Base-by-base conservation (phyloP, 495 filamentous ascomycete genomes). In the Talaromyces liani region DNA sequence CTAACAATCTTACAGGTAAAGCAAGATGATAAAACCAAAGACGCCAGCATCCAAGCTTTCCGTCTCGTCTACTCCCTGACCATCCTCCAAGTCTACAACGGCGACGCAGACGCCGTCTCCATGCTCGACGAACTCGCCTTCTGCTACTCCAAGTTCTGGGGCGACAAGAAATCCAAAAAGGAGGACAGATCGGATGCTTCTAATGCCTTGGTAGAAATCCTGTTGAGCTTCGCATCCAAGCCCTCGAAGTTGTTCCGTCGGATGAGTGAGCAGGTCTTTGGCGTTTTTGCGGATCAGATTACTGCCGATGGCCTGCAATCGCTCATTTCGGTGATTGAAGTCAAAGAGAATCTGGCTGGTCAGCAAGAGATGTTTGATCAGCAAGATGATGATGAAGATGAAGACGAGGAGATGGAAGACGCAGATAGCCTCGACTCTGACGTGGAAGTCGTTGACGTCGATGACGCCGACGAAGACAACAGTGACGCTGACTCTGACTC, bases 61-160 rank as follows among this genome's bases (percentile, higher is more conserved):
- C 86, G 87, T 51, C 80, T 97, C 7, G 79, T 97, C 7, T 93
- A 94, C 72, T 89, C 90, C n/a, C 80, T 96, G 62, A 87, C 88
- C 2, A 84, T 97, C 56, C 74, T 97, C 33, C 91, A 96, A 69
- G 81, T 96, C n/a, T 93, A 94, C 75, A 89, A 91, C 68, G 90
- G 89, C 20, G 91, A 95, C 63, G 81, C 88, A 0, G 94, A 98
- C 66, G 90, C 92, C 6, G 79, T 91, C 1, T 82, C 81, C 3
- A 85, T 92, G 65, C 80, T 94, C 6, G 82, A 88, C 18, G 91
- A 96, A 67, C 72, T 96, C 9, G 82, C 88, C 56, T 77, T 85
- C 51, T 90, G 86, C 72, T 91, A 88, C 65, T 79, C 89, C 56
- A 87, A 87, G 61, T 75, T 80, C 74, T 83, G 72, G 69, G 83